phyloP scores from a whole-genome alignment of 192 early-diverging fungal species.

The Obelidium mucronatum region DNA sequence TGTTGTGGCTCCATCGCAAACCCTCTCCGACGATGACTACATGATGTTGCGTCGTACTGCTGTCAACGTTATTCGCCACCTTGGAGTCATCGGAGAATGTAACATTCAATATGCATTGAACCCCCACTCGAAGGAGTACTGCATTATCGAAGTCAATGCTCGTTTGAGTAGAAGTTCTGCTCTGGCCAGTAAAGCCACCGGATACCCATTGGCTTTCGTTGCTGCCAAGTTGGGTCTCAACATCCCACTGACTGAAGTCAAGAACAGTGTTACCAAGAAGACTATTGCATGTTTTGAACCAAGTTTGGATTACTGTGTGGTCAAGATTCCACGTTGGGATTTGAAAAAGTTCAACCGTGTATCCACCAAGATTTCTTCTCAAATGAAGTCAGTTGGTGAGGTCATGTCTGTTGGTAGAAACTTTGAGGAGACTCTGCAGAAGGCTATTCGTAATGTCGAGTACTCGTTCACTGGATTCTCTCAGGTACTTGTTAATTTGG shows the following conservation, averaged over 20 bases:
- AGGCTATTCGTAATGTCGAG: constrained; percentile 93
- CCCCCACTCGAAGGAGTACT: constrained; percentile 93
- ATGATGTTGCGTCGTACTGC: constrained; percentile 98
- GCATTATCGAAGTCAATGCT: constrained; percentile 99
- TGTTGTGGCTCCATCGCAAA: constrained; percentile 97
- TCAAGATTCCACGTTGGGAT: constrained; percentile 77
- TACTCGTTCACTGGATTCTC: constrained; percentile 85
- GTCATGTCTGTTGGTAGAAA: constrained; percentile 98
- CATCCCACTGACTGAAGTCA: constrained; percentile 90
- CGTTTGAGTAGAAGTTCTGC: constrained; percentile 92
- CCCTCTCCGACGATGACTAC: constrained; percentile 97
- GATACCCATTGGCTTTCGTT: constrained; percentile 97
- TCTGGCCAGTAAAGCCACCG: constrained; percentile 96
- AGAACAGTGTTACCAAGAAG: constrained; percentile 93
- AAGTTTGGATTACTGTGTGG: constrained; percentile 84
- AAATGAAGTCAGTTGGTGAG: constrained; percentile 98
- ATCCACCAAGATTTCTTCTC: constrained; percentile 83
- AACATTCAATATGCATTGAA: constrained; percentile 99
- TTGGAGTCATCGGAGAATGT: constrained; percentile 99
- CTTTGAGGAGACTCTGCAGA: constrained; percentile 98
- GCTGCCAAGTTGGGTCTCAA: constrained; percentile 96
- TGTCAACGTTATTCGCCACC: constrained; percentile 94
- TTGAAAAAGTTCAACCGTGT: constrained; percentile 96
- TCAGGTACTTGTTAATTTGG: too few species aligned
- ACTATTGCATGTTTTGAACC: constrained; percentile 99